These are phyloP conservation scores for Candida pseudofarinosa DNA, from an alignment of 805 yeast species.

Conservation along the genomic window DNA sequence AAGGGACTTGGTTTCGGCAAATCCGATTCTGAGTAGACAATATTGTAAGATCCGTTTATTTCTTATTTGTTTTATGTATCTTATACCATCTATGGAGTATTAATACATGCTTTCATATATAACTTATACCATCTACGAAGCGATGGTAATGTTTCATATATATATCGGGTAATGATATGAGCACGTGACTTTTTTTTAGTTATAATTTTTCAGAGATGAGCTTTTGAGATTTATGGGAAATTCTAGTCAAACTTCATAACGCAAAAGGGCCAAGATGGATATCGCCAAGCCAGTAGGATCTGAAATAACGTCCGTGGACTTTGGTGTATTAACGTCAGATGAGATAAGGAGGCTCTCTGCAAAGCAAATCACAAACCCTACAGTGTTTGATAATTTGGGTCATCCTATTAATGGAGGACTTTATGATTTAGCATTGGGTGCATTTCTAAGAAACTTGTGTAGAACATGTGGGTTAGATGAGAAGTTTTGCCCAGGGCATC, in stretches of 20 bases:
- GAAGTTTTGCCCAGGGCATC: slow-evolving; percentile 94
- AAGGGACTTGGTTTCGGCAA: slow-evolving; percentile 36
- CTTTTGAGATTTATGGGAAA: background rate
- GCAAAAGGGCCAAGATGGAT: slow-evolving; percentile 57
- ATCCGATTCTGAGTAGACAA: background rate
- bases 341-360: slow-evolving; percentile 88
- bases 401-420: slow-evolving; percentile 94
- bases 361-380: slow-evolving; percentile 91
- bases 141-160: background rate
- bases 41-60: background rate
- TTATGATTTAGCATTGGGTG: slow-evolving; percentile 93
- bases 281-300: slow-evolving; percentile 96
- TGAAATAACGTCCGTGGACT: slow-evolving; percentile 87
- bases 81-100: background rate
- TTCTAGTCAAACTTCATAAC: background rate
- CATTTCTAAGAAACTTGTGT: slow-evolving; percentile 83
- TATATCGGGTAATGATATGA: slow-evolving; percentile 1
- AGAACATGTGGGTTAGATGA: slow-evolving; percentile 96
- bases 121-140: background rate
- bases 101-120: slow-evolving; percentile 1
- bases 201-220: slow-evolving; percentile 6
- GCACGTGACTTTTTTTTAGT: slow-evolving; percentile 7
- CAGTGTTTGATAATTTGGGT: slow-evolving; percentile 92
- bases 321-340: slow-evolving; percentile 73
- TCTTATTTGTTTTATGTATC: slow-evolving; percentile 1